These are phyloP conservation scores for Earliella scabrosa DNA, from an alignment of 1,284 basidiomycete species.

Conservation along the genomic window DNA sequence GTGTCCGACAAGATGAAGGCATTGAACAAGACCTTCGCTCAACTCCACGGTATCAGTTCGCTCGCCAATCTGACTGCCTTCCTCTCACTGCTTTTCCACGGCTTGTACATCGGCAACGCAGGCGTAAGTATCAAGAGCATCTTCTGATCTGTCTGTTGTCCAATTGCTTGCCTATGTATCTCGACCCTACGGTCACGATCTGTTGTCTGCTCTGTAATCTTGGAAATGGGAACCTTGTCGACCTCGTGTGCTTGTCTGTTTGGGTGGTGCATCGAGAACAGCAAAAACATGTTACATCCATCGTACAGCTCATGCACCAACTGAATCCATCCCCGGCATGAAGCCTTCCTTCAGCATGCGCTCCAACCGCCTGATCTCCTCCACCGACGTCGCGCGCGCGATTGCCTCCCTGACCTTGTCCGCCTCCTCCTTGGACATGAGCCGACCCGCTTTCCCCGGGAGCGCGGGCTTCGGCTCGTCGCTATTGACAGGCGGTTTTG, in stretches of 20 bases:
- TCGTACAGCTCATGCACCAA: slow-evolving; percentile 59
- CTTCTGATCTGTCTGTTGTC: slow-evolving; percentile 1
- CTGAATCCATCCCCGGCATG: slow-evolving; percentile 74
- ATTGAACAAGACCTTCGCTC: slow-evolving; percentile 66
- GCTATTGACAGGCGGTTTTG: slow-evolving; percentile 61
- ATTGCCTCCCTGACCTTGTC: slow-evolving; percentile 90
- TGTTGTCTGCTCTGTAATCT: background rate
- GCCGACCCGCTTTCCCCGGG: slow-evolving; percentile 73
- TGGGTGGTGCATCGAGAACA: slow-evolving; percentile 14
- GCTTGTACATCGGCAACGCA: slow-evolving; percentile 67
- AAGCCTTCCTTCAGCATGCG: slow-evolving; percentile 88
- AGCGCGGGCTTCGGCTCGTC: slow-evolving; percentile 74
- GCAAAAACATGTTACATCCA: slow-evolving; percentile 34
- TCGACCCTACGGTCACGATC: background rate
- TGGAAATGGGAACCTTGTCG: background rate
- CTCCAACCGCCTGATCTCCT: slow-evolving; percentile 89
- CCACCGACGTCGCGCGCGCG: slow-evolving; percentile 87
- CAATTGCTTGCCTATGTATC: background rate
- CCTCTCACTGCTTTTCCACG: slow-evolving; percentile 70
- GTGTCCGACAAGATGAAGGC: slow-evolving; percentile 72
- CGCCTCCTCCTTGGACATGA: slow-evolving; percentile 94
- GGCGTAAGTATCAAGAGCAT: slow-evolving; percentile 41
- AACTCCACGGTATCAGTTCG: slow-evolving; percentile 71
- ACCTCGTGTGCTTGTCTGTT: too few relatives aligned
- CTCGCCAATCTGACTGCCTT: slow-evolving; percentile 67